Evolutionary conservation across 352 stramenopile species (phyloP), one percentile per base, ranked within the genome.

Genomic region (Globisporangium polare): DNA sequence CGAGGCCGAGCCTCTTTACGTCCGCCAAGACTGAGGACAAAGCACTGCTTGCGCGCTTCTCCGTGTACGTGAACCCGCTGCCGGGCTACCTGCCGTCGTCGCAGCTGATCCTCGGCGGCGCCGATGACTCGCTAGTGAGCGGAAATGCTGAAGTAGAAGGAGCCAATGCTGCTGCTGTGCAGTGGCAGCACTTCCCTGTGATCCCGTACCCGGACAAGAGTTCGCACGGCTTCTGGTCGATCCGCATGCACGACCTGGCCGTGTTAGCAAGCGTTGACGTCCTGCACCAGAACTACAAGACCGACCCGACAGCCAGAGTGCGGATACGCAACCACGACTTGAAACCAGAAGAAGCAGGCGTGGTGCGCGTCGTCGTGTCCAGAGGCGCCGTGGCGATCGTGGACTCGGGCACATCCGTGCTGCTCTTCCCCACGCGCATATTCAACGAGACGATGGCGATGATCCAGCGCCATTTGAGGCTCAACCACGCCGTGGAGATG

Each of bases 1-100:
- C 77, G n/a, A 77, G 70, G 29, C 77, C 75, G 24, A 72, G 69
- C 43, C 53, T 90, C 8, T 66, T 89, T n/a, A 20, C 60, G 0
- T 56, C 46, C 20, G 26, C 45, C 26, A 60, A 7, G 26, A 0
- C 27, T 55, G 35, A 53, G 29, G 17, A 53, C 71, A 46, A 27
- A 68, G 56, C 22, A 24, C 12, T 80, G 43, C 62, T 89, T 29
- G 62, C 57, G 35, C 64, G 60, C 46, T 89, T 90, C 55, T 90
- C 81, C 5, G 69, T 90, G 51, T 90, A 84, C 66, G 77, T 90
- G 43, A 90, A 86, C 61, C 67, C 78, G 39, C 57, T 85, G 24
- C 77, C 81, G 1, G 61, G 66, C 12, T 67, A 69, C 12, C 43
- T 73, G 13, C 75, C 76, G 26, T 50, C 69, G 9, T 76, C 81